These are phyloP conservation scores for Ophiostoma sp. DNA, from an alignment of 2,329 filamentous ascomycete species.

Conservation along the genomic window DNA sequence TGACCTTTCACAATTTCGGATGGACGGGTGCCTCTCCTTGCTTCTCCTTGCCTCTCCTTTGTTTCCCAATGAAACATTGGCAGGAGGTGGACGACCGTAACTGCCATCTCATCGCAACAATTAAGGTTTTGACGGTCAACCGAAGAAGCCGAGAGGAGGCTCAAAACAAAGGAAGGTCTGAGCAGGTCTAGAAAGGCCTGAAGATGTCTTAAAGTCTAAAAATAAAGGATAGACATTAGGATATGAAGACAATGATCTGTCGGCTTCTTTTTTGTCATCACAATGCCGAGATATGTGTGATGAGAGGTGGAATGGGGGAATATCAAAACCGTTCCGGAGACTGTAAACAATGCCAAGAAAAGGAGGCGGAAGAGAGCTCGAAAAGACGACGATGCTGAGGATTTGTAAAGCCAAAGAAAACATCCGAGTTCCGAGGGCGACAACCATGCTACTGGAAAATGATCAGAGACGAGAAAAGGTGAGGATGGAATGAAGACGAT, in stretches of 20 bases:
- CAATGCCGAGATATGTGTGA: neutral
- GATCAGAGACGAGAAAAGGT: neutral
- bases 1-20: constrained; percentile 12
- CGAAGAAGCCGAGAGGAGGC: neutral
- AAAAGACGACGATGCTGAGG: neutral
- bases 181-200: neutral
- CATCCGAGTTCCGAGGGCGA: neutral
- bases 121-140: constrained; percentile 4
- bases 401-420: neutral
- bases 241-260: neutral
- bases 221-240: neutral
- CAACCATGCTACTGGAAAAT: neutral
- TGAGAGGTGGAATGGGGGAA: neutral
- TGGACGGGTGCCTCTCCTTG: neutral
- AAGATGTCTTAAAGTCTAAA: neutral
- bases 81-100: neutral
- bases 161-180: neutral
- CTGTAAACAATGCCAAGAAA: constrained; percentile 19
- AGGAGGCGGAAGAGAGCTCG: neutral
- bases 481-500: neutral
- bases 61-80: neutral
- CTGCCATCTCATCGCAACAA: neutral
- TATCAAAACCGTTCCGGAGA: constrained; percentile 7
- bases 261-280: neutral
- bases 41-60: neutral